Evolutionary conservation across 164 flowering plant species (phyloP).

Genomic region (Cinnamomum micranthum): DNA sequence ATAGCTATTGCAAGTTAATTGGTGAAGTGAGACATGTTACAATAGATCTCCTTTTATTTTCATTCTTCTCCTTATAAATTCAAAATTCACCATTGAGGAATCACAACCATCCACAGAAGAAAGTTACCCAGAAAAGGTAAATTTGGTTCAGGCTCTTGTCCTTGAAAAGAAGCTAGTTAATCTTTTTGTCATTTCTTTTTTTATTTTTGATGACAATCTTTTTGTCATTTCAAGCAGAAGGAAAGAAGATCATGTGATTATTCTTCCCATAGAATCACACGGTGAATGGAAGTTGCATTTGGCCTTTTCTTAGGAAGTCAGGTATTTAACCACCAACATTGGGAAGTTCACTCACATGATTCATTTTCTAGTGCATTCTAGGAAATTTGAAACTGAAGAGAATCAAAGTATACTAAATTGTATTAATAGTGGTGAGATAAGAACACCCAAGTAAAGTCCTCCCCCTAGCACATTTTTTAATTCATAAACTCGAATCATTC

Average conservation of each 20-base stretch:
- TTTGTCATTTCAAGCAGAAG: background rate
- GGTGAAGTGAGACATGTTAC: too few relatives aligned
- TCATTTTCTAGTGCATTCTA: background rate
- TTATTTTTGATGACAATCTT: too few relatives aligned
- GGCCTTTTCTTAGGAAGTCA: background rate
- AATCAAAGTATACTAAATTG: background rate
- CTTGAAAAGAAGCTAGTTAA: background rate
- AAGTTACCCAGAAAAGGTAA: background rate
- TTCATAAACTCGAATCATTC: background rate
- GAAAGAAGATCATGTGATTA: background rate
- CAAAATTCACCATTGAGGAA: background rate
- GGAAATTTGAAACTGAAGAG: background rate
- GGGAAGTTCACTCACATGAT: background rate
- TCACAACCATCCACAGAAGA: too few relatives aligned
- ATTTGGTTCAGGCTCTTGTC: background rate
- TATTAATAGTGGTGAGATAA: background rate
- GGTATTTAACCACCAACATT: background rate
- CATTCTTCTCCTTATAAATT: too few relatives aligned
- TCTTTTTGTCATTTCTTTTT: background rate
- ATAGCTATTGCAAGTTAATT: too few relatives aligned
- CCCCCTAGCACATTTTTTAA: background rate
- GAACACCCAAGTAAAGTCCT: conserved; percentile 1
- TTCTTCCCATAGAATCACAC: background rate
- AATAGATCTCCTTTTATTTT: too few relatives aligned
- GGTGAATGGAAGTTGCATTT: conserved; percentile 2